These are phyloP conservation scores for Aspergillus saccharolyticus DNA, from an alignment of 495 filamentous ascomycete species.

Conservation along the genomic window DNA sequence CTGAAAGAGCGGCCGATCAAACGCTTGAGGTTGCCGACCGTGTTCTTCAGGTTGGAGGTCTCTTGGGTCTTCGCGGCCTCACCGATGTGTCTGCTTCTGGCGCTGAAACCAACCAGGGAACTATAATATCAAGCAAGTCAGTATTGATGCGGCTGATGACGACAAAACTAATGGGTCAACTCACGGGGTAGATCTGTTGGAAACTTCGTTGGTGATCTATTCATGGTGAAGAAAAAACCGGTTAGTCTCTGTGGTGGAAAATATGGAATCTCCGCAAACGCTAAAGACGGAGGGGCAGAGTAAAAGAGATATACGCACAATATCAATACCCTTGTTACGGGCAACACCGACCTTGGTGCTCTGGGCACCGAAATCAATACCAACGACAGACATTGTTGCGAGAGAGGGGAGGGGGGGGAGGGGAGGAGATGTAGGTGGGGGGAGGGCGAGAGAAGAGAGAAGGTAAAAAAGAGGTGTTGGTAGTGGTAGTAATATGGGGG, in stretches of 20 bases:
- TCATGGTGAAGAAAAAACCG: constrained; percentile 25
- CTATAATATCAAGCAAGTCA: constrained; percentile 46
- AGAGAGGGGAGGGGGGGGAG: constrained; percentile 24
- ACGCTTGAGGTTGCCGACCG: constrained; percentile 85
- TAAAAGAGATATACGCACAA: constrained; percentile 63
- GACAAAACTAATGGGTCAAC: constrained; percentile 1
- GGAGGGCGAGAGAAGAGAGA: constrained; percentile 16
- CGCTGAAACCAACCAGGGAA: constrained; percentile 89
- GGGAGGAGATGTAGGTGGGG: too few relatives aligned
- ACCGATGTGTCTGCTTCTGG: constrained; percentile 87
- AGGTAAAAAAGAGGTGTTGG: constrained; percentile 25
- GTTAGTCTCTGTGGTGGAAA: constrained; percentile 19
- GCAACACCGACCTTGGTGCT: constrained; percentile 98
- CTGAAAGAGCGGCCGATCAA: constrained; percentile 77
- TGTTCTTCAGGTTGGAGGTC: constrained; percentile 99
- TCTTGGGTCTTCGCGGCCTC: constrained; percentile 97
- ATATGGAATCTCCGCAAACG: not conserved
- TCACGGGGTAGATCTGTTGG: constrained; percentile 95
- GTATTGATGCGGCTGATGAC: constrained; percentile 15
- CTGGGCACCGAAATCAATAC: constrained; percentile 93
- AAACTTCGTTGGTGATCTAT: constrained; percentile 98
- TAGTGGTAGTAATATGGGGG: constrained; percentile 12
- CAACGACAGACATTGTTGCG: constrained; percentile 64
- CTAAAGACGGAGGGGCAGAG: constrained; percentile 19
- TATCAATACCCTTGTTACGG: constrained; percentile 96